Conservation (phyloP, 306 rosid genomes). For the Acacia acuminata region DNA sequence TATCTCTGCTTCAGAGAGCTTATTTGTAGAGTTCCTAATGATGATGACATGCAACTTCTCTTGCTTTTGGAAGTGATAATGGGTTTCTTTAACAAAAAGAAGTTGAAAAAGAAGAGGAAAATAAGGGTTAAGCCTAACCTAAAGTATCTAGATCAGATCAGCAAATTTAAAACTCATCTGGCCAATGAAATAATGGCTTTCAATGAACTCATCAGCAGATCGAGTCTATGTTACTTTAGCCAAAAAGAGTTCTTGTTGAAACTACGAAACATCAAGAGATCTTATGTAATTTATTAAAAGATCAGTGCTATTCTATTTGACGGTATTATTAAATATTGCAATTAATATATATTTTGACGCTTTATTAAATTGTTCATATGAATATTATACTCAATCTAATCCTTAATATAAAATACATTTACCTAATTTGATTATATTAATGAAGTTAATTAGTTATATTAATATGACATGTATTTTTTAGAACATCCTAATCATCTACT, state of each 20-base stretch:
- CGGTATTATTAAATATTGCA: not conserved
- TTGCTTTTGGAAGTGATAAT: conserved; percentile 11
- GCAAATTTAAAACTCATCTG: not conserved
- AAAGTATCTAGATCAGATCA: not conserved
- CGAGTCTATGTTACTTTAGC: not conserved
- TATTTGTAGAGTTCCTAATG: conserved; percentile 5
- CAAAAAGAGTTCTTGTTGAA: not conserved
- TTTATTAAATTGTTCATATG: not conserved
- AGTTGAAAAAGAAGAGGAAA: conserved; percentile 18
- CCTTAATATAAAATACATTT: too few species aligned
- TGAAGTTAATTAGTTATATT: too few species aligned
- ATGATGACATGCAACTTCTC: conserved; percentile 26
- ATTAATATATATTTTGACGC: not conserved
- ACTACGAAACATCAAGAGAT: not conserved
- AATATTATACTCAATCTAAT: not conserved
- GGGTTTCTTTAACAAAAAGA: not conserved
- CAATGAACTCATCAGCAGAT: not conserved
- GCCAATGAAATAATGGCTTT: not conserved
- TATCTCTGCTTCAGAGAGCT: conserved; percentile 25
- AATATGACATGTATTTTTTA: too few species aligned
- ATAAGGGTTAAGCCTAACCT: not conserved
- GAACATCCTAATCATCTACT: too few species aligned
- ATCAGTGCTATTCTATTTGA: not conserved
- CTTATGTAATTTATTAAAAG: not conserved
- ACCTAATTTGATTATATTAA: too few species aligned